Base-by-base conservation (phyloP, 1,284 basidiomycete genomes). In the Austroboletus novae-zelandiae region DNA sequence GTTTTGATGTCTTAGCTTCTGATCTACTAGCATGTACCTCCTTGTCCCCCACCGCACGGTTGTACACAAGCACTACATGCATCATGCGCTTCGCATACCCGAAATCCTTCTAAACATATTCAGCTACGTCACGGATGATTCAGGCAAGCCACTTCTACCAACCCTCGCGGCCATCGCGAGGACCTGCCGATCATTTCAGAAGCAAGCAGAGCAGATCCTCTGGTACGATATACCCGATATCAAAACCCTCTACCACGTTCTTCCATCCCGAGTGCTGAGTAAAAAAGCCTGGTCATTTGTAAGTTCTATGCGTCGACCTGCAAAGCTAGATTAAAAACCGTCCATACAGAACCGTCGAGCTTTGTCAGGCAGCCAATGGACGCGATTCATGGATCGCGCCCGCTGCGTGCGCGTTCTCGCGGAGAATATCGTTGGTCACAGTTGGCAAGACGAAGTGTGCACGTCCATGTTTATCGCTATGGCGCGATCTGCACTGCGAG, bases 51-150 rank as follows among this genome's bases (percentile, higher is more conserved):
- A 54, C 45, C 30, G 47, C 30, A 10, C 31, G 1, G 13, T 15
- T 9, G 17, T 36, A 52, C 40, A 15, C 15, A 53, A 45, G 48
- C 49, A 27, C 13, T 35, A 25, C 29, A 57, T 53, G 52, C 61
- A 60, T n/a, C 47, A 15, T 18, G 52, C 54, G 7, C 52, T 62
- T 20, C 30, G 45, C 45, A 32, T 63, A 2, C 60, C 62, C 23
- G 60, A 61, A 41, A 54, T 61, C 43, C 55, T 64, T 18, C n/a
- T 52, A 37, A 58, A 52, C 36, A 53, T 63, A 47, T 63, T 61
- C 58, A 48, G 50, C 20, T 40, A 43, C 40, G 25, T 65, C 37
- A 52, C 55, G 10, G 52, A 63, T 39, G 53, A 49, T 43, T 40
- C 37, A 8, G 62, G 58, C 43, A 25, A 52, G 20, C 56, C 52